phyloP scores from a whole-genome alignment of 345 rosid species.

The Gynandropsis gynandra region DNA sequence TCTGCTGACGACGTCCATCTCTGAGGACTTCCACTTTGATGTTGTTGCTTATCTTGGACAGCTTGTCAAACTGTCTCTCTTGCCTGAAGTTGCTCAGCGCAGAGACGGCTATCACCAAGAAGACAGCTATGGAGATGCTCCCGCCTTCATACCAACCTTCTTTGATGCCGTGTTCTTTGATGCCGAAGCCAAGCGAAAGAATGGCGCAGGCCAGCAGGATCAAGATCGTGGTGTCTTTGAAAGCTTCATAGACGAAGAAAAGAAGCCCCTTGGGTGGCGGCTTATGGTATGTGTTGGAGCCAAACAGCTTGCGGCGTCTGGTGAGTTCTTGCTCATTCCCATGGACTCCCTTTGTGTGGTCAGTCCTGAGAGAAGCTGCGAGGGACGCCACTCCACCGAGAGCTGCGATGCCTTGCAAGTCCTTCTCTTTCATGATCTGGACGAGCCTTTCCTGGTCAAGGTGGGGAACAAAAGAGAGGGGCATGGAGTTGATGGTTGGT shows the following conservation, averaged over 20 bases:
- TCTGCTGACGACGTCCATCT: slow-evolving; percentile 31
- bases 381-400: slow-evolving; percentile 51
- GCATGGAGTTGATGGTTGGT: slow-evolving; percentile 11
- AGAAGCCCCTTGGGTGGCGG: slow-evolving; percentile 58
- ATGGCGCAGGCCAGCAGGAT: slow-evolving; percentile 44
- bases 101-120: slow-evolving; percentile 41
- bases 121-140: slow-evolving; percentile 45
- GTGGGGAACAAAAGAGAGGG: slow-evolving; percentile 24
- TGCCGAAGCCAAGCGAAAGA: slow-evolving; percentile 42
- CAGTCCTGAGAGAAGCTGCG: slow-evolving; percentile 44
- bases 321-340: slow-evolving; percentile 33
- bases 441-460: slow-evolving; percentile 31
- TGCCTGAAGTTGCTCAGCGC: slow-evolving; percentile 46
- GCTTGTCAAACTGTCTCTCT: slow-evolving; percentile 43
- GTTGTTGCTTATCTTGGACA: slow-evolving; percentile 41
- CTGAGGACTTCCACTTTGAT: slow-evolving; percentile 46
- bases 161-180: slow-evolving; percentile 38
- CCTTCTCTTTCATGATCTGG: slow-evolving; percentile 38
- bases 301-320: slow-evolving; percentile 34
- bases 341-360: slow-evolving; percentile 37
- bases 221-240: slow-evolving; percentile 51
- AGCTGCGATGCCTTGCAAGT: slow-evolving; percentile 24
- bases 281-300: slow-evolving; percentile 50
- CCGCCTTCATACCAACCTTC: slow-evolving; percentile 68
- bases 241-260: slow-evolving; percentile 49